Conservation (phyloP, 1,284 basidiomycete genomes). For the Wolfiporia cocos region DNA sequence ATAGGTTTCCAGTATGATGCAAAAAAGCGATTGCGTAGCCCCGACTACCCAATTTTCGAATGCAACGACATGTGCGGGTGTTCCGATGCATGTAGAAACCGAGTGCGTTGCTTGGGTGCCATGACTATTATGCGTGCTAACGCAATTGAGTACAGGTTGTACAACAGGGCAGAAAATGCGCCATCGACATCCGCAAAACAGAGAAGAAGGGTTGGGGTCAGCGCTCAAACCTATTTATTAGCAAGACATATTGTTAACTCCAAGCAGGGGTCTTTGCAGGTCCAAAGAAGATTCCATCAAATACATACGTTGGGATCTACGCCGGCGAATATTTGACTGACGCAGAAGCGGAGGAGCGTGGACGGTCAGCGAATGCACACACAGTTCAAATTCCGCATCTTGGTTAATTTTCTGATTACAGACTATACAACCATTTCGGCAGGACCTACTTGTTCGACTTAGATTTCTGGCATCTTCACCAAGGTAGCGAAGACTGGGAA, state of each 20-base stretch:
- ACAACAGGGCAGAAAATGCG: conserved; percentile 67
- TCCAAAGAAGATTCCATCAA: conserved; percentile 53
- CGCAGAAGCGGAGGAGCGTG: conserved; percentile 59
- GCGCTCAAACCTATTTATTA: no score
- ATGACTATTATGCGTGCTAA: neutral
- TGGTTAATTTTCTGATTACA: conserved; percentile 20
- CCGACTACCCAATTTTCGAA: conserved; percentile 73
- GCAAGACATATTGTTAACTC: no score
- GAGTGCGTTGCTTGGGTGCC: conserved; percentile 43
- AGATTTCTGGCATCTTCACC: conserved; percentile 65
- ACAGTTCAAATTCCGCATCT: conserved; percentile 1
- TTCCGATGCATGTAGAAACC: conserved; percentile 73
- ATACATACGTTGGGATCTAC: conserved; percentile 80
- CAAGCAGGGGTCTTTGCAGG: conserved; percentile 62
- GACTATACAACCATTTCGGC: conserved; percentile 71
- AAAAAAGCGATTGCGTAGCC: conserved; percentile 43
- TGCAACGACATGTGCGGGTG: conserved; percentile 83
- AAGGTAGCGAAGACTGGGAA: conserved; percentile 24
- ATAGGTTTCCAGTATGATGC: conserved; percentile 64
- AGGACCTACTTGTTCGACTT: conserved; percentile 83
- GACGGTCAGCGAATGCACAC: conserved; percentile 40
- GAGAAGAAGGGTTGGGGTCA: conserved; percentile 77
- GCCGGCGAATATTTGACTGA: conserved; percentile 79
- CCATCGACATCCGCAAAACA: conserved; percentile 65
- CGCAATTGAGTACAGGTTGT: conserved; percentile 51